A percentile compares a stretch with the other conserved stretches of the same genome.
Conservation (phyloP, 306 rosid genomes). For the Castanea crenata region DNA sequence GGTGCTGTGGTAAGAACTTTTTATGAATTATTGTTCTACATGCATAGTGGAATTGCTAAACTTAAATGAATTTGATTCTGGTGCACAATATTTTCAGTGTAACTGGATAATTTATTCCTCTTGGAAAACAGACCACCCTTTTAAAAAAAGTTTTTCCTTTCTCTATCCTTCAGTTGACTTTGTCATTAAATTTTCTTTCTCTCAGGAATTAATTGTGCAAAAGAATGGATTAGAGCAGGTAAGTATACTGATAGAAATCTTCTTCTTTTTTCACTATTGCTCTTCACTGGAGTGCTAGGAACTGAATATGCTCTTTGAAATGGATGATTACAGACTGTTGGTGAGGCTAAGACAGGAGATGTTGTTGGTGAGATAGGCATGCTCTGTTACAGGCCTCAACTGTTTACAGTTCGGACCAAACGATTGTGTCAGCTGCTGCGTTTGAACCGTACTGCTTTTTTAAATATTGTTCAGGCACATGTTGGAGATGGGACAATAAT, state of each 20-base stretch:
- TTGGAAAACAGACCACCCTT: not conserved
- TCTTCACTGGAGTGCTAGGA: not conserved
- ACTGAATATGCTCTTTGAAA: not conserved
- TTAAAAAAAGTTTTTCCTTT: not conserved
- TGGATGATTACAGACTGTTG: constrained; percentile 47
- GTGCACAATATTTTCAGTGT: not conserved
- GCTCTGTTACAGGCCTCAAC: constrained; percentile 75
- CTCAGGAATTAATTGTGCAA: constrained; percentile 56
- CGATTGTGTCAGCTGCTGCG: constrained; percentile 73
- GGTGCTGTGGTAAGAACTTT: constrained; percentile 62
- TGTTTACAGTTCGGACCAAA: constrained; percentile 64
- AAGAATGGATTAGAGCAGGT: constrained; percentile 58
- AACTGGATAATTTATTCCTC: not conserved
- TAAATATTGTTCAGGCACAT: constrained; percentile 52
- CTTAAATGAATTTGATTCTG: not conserved
- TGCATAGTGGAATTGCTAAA: not conserved
- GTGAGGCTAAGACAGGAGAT: constrained; percentile 50
- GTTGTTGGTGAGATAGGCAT: constrained; percentile 73
- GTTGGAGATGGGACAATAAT: constrained; percentile 73
- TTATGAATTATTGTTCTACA: not conserved
- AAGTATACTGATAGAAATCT: constrained; percentile 22
- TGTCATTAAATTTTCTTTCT: not conserved
- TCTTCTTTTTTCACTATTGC: not conserved
- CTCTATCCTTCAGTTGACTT: not conserved
- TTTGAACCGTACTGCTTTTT: constrained; percentile 56